phyloP scores from a whole-genome alignment of 1,284 basidiomycete genomes.

The Malassezia psittaci region DNA sequence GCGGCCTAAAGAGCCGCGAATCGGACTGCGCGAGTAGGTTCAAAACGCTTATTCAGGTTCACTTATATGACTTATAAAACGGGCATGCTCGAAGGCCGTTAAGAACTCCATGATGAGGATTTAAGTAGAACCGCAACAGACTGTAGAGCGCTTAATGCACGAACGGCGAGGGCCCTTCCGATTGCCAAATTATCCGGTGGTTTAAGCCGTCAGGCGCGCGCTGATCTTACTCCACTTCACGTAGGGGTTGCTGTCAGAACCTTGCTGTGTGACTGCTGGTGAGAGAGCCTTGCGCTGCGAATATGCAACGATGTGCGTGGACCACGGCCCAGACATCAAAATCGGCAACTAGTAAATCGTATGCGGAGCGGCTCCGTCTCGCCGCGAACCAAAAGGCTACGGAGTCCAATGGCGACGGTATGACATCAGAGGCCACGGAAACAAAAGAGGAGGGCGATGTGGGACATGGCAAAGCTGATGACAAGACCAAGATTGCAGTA shows the following conservation, averaged over 20 bases:
- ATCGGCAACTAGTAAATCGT: neutral
- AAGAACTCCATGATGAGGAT: neutral
- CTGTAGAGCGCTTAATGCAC: too few species aligned
- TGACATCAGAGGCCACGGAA: too few species aligned
- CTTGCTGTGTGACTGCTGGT: neutral
- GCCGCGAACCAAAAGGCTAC: neutral
- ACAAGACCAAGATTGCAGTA: too few species aligned
- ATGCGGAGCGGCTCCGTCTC: slow-evolving; percentile 12
- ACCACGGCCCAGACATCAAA: slow-evolving; percentile 3
- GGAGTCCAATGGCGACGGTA: too few species aligned
- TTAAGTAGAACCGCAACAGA: too few species aligned
- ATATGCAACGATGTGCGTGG: slow-evolving; percentile 1
- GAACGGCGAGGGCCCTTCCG: too few species aligned
- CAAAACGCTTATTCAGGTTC: neutral
- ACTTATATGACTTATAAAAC: slow-evolving; percentile 1
- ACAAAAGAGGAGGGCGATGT: too few species aligned
- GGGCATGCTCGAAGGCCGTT: neutral
- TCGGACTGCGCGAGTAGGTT: slow-evolving; percentile 13
- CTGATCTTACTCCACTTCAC: neutral
- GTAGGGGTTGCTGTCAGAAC: neutral
- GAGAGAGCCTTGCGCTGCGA: neutral
- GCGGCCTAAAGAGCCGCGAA: neutral
- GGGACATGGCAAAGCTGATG: too few species aligned
- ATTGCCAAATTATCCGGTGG: too few species aligned
- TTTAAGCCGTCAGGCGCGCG: too few species aligned